Evolutionary conservation across 805 yeast genomes (phyloP).

Genomic region (Saturnispora bothae): DNA sequence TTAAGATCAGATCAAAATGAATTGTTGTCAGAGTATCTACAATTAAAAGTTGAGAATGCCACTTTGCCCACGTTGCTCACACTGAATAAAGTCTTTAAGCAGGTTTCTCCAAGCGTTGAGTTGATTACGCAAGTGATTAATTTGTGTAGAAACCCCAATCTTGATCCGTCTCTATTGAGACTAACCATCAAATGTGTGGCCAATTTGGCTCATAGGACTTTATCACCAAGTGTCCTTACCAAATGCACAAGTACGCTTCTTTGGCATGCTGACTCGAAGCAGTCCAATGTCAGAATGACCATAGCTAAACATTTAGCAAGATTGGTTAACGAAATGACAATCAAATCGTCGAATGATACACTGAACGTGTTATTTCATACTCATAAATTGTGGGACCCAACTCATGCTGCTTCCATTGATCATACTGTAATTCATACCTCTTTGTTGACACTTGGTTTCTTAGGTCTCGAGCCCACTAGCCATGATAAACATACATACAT

Average conservation of each 20-base stretch:
- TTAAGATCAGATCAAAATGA: constrained; percentile 35
- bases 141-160: no score
- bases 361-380: not conserved
- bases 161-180: no score
- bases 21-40: constrained; percentile 20
- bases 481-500: not conserved
- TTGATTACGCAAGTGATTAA: no score
- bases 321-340: constrained; percentile 25
- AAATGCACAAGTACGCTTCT: no score
- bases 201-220: no score
- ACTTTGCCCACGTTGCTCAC: no score
- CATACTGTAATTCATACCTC: constrained; percentile 46
- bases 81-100: not conserved
- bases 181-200: no score
- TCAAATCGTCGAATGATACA: not conserved
- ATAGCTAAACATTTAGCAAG: constrained; percentile 58
- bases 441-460: constrained; percentile 46
- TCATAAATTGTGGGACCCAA: not conserved
- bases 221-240: no score
- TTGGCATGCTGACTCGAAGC: no score
- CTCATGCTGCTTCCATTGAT: not conserved
- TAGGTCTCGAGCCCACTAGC: not conserved
- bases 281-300: constrained; percentile 50
- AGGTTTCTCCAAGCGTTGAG: not conserved
- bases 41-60: no score